Conservation (phyloP, 2,329 filamentous ascomycete species). For the Xylaria sp. region DNA sequence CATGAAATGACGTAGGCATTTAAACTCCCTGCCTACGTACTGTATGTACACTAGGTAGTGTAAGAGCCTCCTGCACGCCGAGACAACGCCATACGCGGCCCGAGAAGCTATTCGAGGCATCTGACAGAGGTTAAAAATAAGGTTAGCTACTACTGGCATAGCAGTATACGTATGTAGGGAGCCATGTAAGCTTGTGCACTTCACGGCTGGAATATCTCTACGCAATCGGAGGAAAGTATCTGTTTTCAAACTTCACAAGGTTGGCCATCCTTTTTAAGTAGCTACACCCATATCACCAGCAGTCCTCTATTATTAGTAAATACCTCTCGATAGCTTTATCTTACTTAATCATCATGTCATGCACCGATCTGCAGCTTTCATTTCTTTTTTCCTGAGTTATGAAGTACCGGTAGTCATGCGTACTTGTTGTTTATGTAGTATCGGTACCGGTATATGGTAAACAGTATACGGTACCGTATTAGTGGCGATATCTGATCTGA, state of each 20-base stretch:
- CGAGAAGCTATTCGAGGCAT: slow-evolving; percentile 5
- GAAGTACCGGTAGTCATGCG: no score
- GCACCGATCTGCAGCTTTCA: not conserved
- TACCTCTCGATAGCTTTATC: not conserved
- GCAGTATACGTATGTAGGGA: no score
- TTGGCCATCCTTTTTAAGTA: not conserved
- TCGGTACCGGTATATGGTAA: no score
- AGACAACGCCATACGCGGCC: slow-evolving; percentile 24
- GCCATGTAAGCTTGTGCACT: not conserved
- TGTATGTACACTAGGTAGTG: no score
- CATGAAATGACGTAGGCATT: slow-evolving; percentile 28
- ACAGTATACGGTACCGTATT: not conserved
- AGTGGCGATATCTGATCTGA: not conserved
- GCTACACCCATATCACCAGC: not conserved
- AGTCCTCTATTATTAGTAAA: not conserved
- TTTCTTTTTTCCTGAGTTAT: not conserved
- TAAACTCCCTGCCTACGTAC: no score
- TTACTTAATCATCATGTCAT: not conserved
- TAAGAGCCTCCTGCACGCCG: slow-evolving; percentile 27
- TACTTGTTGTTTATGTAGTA: no score
- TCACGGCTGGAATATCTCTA: not conserved
- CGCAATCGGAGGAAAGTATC: not conserved
- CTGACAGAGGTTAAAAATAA: not conserved
- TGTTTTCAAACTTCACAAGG: not conserved
- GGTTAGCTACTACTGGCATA: not conserved